Conservation (phyloP, 164 flowering plant species). For the Piper betle region DNA sequence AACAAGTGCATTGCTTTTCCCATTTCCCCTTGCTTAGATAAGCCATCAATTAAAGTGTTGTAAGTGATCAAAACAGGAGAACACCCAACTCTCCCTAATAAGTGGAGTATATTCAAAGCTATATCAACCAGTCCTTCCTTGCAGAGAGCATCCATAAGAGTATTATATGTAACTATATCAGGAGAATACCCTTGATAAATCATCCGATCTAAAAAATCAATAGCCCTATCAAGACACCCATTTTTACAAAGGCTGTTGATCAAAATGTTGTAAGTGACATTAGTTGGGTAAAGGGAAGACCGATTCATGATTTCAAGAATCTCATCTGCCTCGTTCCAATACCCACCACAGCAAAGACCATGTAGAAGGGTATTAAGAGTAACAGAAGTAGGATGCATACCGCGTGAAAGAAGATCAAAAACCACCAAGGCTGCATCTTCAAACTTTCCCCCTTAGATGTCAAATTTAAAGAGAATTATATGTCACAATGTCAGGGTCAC, state of each 20-base stretch:
- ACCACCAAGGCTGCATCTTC: slow-evolving; percentile 36
- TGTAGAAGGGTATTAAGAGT: slow-evolving; percentile 80
- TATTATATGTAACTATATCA: slow-evolving; percentile 72
- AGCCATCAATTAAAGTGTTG: slow-evolving; percentile 65
- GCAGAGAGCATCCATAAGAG: slow-evolving; percentile 54
- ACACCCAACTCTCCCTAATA: slow-evolving; percentile 22
- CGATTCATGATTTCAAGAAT: slow-evolving; percentile 47
- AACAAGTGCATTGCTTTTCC: slow-evolving; percentile 44
- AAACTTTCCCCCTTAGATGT: slow-evolving; percentile 42
- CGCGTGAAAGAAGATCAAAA: slow-evolving; percentile 35
- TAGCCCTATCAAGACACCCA: slow-evolving; percentile 66
- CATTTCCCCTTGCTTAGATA: slow-evolving; percentile 42
- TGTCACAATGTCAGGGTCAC: slow-evolving; percentile 64
- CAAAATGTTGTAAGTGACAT: slow-evolving; percentile 64
- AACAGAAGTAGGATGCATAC: slow-evolving; percentile 52
- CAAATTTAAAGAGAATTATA: slow-evolving; percentile 54
- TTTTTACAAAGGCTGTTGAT: slow-evolving; percentile 65
- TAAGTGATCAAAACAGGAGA: slow-evolving; percentile 55
- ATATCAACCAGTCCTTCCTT: slow-evolving; percentile 54
- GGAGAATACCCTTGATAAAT: slow-evolving; percentile 37
- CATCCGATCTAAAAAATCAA: slow-evolving; percentile 47
- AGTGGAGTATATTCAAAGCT: slow-evolving; percentile 40
- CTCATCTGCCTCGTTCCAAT: slow-evolving; percentile 58
- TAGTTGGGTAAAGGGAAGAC: slow-evolving; percentile 42
- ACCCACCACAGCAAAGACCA: slow-evolving; percentile 40